Evolutionary conservation across 2,329 filamentous ascomycete genomes (phyloP).

Genomic region (Pleurostoma richardsiae): DNA sequence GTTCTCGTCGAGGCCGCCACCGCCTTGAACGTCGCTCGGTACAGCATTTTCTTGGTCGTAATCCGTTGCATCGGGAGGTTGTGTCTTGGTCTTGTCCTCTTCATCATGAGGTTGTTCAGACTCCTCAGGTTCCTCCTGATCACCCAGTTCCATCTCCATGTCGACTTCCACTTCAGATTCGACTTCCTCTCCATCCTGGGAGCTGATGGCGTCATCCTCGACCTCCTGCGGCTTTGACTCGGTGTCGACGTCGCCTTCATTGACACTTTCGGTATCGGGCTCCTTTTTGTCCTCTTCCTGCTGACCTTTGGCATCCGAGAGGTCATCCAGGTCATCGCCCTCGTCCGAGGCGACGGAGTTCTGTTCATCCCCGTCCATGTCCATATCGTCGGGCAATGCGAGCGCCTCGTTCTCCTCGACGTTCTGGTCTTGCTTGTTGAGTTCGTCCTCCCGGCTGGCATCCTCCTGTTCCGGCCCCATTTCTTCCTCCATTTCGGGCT

Average conservation of each 20-base stretch:
- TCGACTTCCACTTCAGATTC: not conserved
- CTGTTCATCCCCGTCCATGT: constrained; percentile 22
- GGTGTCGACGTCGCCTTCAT: constrained; percentile 37
- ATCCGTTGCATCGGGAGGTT: constrained; percentile 38
- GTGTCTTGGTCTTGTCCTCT: constrained; percentile 35
- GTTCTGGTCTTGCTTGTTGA: constrained; percentile 57
- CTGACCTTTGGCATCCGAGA: constrained; percentile 37
- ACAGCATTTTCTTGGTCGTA: constrained; percentile 57
- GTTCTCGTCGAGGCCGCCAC: constrained; percentile 57
- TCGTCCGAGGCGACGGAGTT: constrained; percentile 6
- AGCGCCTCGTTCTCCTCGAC: constrained; percentile 18
- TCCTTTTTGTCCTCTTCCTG: constrained; percentile 14
- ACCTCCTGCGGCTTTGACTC: constrained; percentile 50
- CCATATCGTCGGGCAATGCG: constrained; percentile 21
- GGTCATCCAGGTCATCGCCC: constrained; percentile 25
- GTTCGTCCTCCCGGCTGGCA: constrained; percentile 47
- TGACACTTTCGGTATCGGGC: constrained; percentile 17
- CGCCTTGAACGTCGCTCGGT: constrained; percentile 59
- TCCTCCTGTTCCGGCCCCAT: constrained; percentile 54
- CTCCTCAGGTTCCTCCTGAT: constrained; percentile 43
- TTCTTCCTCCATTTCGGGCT: constrained; percentile 29
- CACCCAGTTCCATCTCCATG: constrained; percentile 68
- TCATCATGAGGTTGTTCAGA: constrained; percentile 15
- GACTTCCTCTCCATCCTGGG: constrained; percentile 24
- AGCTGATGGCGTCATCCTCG: constrained; percentile 34